Base-by-base conservation (phyloP, 768 basidiomycete genomes). In the Macrolepiota fuliginosa region DNA sequence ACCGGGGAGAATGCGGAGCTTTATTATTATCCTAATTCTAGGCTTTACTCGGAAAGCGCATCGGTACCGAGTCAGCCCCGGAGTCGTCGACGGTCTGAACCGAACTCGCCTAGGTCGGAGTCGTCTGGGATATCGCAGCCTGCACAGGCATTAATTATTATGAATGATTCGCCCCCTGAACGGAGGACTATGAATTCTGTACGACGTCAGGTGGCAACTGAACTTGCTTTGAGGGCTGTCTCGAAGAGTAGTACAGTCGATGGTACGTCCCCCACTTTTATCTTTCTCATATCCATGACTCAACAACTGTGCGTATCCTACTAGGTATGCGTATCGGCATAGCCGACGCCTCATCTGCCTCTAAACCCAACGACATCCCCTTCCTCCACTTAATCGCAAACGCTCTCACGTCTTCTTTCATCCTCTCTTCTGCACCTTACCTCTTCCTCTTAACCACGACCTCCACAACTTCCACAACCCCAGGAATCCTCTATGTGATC, bases 111-210 rank as follows among this genome's bases (percentile, higher is more conserved):
- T 3, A 32, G 29, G 29, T 32, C 29, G 29, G 3, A 32, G 29
- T 27, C 32, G 35, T 46, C 12, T 46, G 56, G 56, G 13, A n/a
- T 42, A 17, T 59, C 58, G 15, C 17, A 51, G 6, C 58, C 58
- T 25, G 58, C 58, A 11, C 37, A 59, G 27, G 50, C 50, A 9
- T 13, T 52, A 1, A 36, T 59, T 10, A 9, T 49, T 3, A 19
- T 37, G 12, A 17, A 17, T 15, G 13, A 59, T 29, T 12, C 50
- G 7, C 24, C 58, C 3, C 58, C 58, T 7, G 40, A 5, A 7
- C 81, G 83, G 17, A 87, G 83, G 17, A 87, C 85, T 0, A 70
- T 90, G n/a, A 83, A 82, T 47, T 83, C 82, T 62, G 78, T 89
- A 10, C 81, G 85, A 17, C 76, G 81, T 25, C 84, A 88, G 65